Conservation (phyloP, 1,284 basidiomycete genomes). For the Cryptococcus deneoformans region DNA sequence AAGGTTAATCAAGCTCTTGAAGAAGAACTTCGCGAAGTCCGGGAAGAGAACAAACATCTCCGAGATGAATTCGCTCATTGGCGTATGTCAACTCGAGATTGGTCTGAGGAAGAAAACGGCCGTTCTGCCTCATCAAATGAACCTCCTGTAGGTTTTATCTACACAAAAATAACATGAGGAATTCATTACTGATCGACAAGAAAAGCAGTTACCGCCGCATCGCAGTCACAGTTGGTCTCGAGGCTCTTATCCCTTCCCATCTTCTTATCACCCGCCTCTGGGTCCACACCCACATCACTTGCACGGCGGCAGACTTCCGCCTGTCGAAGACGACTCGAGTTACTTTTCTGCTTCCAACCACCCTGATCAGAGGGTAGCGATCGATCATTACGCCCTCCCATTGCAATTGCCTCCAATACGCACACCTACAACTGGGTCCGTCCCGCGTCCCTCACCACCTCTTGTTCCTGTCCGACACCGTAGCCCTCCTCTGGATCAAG, state of each 20-base stretch:
- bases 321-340: neutral
- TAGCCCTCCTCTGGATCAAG: no score
- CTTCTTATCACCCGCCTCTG: neutral
- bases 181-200: neutral
- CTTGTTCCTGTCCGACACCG: no score
- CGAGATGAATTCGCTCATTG: constrained; percentile 14
- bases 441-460: neutral
- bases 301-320: neutral
- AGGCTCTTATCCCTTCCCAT: neutral
- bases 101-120: neutral
- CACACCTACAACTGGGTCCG: neutral
- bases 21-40: constrained; percentile 24
- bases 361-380: neutral
- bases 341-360: neutral
- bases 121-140: neutral
- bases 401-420: neutral
- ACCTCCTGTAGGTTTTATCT: neutral
- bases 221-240: neutral
- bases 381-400: neutral
- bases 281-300: no score
- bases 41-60: constrained; percentile 31
- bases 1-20: constrained; percentile 35
- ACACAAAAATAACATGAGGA: neutral
- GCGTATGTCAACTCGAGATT: neutral
- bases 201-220: neutral